Base-by-base conservation (phyloP, 768 basidiomycete genomes). In the Suillus sp. region DNA sequence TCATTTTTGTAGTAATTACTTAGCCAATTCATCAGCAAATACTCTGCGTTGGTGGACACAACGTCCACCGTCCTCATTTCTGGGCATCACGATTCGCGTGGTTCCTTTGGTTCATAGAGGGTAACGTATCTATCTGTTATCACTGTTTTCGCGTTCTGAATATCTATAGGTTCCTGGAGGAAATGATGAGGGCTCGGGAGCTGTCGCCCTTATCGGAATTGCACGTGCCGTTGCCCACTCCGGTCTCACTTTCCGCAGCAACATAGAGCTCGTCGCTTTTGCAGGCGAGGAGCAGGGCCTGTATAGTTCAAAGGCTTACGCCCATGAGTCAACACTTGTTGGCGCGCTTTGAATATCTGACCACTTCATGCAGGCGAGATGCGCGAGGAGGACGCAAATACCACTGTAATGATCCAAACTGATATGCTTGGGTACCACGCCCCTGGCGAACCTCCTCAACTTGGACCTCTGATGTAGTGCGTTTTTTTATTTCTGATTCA, bases 201-300 rank as follows among this genome's bases (percentile, higher is more conserved):
- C 86, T 18, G 84, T 84, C 9, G 87, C 91, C 2, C 73, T 96
- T n/a, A 80, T 97, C 20, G 85, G 85, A 4, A 92, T 96, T 64
- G 93, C 94, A 4, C 85, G 85, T 45, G 84, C 88, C 3, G 92
- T 97, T 66, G 80, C 78, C 37, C 81, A 84, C 43, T 84, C 84
- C 66, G 84, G 84, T 18, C 72, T 96, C 69, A 82, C 77, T 56
- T 95, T 96, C 79, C 81, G 84, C 54, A 84, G 84, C 71, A 88
- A 89, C 68, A 90, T 96, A 20, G 88, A 93, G 68, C 81, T 97
- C 11, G 87, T 86, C 47, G 86, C 88, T 56, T 96, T 96, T 68
- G 90, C 93, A 1, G 95, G 95, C 6, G 95, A 97, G 72, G 95
- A 97, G 69, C 95, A 97, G 71, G 95, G 95, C 4, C 76, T 95